Evolutionary conservation across 805 yeast species (phyloP).

Genomic region (Myxozyma kluyveri): DNA sequence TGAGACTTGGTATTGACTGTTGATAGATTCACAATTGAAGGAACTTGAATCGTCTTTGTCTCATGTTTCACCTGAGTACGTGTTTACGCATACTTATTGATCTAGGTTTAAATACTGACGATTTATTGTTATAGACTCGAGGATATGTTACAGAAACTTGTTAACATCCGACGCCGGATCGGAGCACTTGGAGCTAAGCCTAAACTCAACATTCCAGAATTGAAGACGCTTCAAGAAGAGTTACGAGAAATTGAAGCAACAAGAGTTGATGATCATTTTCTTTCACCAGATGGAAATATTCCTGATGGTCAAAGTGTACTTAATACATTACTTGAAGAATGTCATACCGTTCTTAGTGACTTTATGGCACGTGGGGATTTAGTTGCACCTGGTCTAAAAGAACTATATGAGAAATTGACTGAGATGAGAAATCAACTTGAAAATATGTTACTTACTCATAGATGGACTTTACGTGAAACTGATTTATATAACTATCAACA

Average conservation of each 20-base stretch:
- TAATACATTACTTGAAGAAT: slow-evolving; percentile 64
- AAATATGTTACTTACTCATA: slow-evolving; percentile 80
- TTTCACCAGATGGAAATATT: slow-evolving; percentile 34
- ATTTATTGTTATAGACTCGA: slow-evolving; percentile 21
- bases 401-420: slow-evolving; percentile 61
- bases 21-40: slow-evolving; percentile 47
- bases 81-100: too few species aligned
- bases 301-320: slow-evolving; percentile 37
- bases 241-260: slow-evolving; percentile 46
- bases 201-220: slow-evolving; percentile 36
- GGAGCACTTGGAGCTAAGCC: slow-evolving; percentile 51
- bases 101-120: neutral
- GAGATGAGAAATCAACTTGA: slow-evolving; percentile 72
- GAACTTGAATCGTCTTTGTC: slow-evolving; percentile 57
- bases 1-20: neutral
- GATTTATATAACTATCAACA: slow-evolving; percentile 84
- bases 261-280: slow-evolving; percentile 58
- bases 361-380: slow-evolving; percentile 47
- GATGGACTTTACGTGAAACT: slow-evolving; percentile 97
- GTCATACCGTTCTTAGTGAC: slow-evolving; percentile 72
- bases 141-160: slow-evolving; percentile 56
- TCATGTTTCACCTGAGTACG: slow-evolving; percentile 41
- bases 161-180: slow-evolving; percentile 60
- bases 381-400: slow-evolving; percentile 51
- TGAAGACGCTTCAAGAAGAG: slow-evolving; percentile 41